A percentile compares a stretch with the other conserved stretches of the same genome.
Evolutionary conservation across 192 early-diverging fungal species (phyloP).

Genomic region (Chytriomyces confervae): DNA sequence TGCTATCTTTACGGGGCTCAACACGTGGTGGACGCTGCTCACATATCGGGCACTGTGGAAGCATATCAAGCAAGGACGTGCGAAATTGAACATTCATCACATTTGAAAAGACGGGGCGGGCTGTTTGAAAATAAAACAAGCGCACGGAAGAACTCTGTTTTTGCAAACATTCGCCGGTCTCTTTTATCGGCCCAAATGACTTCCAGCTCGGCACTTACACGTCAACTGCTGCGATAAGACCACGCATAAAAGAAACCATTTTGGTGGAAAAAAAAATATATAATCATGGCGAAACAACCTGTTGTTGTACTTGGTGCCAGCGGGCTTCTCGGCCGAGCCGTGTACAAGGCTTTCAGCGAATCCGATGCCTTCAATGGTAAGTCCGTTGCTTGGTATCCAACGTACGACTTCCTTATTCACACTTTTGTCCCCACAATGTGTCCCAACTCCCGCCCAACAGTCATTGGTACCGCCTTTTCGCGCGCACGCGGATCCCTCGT

Average conservation of each 20-base stretch:
- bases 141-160: no score
- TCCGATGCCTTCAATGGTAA: constrained; percentile 59
- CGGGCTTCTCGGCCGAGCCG: constrained; percentile 82
- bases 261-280: no score
- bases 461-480: constrained; percentile 75
- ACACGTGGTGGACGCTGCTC: constrained; percentile 42
- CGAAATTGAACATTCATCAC: constrained; percentile 18
- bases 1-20: constrained; percentile 36
- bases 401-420: not conserved
- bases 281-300: constrained; percentile 31
- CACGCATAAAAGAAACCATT: no score
- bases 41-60: constrained; percentile 31
- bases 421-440: not conserved
- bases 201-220: no score
- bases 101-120: constrained; percentile 19
- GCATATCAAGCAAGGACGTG: not conserved
- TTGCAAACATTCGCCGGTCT: no score
- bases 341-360: constrained; percentile 58
- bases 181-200: no score
- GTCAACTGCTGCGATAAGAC: no score
- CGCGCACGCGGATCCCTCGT: constrained; percentile 59
- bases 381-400: not conserved
- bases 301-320: constrained; percentile 83
- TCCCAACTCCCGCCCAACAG: constrained; percentile 37
- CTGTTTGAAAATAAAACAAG: not conserved